Evolutionary conservation across 2,329 filamentous ascomycete genomes (phyloP).

Genomic region (Tolypocladium inflatum): DNA sequence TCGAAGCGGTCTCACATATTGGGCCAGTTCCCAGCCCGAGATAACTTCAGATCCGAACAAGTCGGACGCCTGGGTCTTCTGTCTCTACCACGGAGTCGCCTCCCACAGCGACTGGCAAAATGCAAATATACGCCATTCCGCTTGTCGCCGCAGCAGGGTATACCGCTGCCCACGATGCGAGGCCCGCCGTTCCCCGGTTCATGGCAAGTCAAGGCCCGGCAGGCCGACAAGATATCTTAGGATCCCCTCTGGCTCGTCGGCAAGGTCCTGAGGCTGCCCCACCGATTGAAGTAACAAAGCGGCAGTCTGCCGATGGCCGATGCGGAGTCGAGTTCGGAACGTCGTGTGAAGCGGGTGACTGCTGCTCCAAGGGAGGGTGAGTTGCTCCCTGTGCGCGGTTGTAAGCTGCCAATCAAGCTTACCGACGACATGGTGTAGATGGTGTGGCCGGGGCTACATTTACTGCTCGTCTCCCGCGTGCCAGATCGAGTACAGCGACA

Average conservation of each 20-base stretch:
- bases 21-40: too few relatives aligned
- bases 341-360: constrained; percentile 23
- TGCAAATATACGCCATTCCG: background rate
- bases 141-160: background rate
- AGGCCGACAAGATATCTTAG: background rate
- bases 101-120: background rate
- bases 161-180: too few relatives aligned
- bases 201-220: background rate
- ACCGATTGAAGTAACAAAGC: background rate
- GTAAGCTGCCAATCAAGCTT: too few relatives aligned
- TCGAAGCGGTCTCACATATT: too few relatives aligned
- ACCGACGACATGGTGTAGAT: constrained; percentile 21
- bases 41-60: too few relatives aligned
- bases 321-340: constrained; percentile 26
- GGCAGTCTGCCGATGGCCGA: constrained; percentile 30
- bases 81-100: too few relatives aligned
- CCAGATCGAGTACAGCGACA: constrained; percentile 49
- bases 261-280: background rate
- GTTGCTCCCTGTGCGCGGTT: constrained; percentile 1
- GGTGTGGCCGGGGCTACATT: constrained; percentile 42
- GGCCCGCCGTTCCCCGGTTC: background rate
- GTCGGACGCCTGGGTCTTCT: too few relatives aligned
- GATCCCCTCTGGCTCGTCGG: background rate
- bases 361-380: constrained; percentile 34
- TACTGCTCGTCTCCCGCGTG: constrained; percentile 55